Evolutionary conservation across 805 yeast species (phyloP), one percentile per base, ranked within the genome.

Genomic region (Pichia cephalocereana): DNA sequence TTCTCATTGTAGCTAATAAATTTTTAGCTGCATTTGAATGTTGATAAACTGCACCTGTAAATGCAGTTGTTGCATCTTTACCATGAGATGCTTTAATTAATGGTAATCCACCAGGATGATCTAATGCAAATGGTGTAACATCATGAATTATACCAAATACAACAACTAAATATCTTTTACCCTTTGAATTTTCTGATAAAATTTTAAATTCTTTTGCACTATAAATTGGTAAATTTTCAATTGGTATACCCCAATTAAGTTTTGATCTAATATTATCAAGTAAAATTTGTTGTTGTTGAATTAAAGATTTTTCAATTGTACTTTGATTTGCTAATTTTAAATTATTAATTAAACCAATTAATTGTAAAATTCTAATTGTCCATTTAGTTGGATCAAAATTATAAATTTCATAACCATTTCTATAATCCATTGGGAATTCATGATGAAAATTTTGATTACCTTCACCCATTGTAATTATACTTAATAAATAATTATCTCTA

Each of bases 1-100:
- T 83, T 59, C 98, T 76, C 97, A 90, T 88, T 0, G 96, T 90
- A 2, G 96, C 95, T 51, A 90, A 70, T 51, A 90, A 67, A 66
- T 90, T 90, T 60, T 83, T 85, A 1, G 96, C 97, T 0, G 97
- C 97, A 49, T 91, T 88, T 57, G 93, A 84, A 65, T 90, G 98
- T 48, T 80, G 79, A 67, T 90, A 90, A 12, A 90, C 97, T 3
- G 96, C 97, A 23, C 98, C 97, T 63, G 83, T 88, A 66, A 90
- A 90, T 2, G 95, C 96, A 45, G 85, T 81, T 3, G 97, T 89
- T 9, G 96, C 96, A 64, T 90, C 97, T 64, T 85, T 86, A 12
- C 97, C 97, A 49, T 86, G 82, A 2, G 95, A 86, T 0, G 93
- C 81, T 54, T 71, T 72, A 47, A 90, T 79, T 45, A 90, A 73